Base-by-base conservation (phyloP, 2,329 filamentous ascomycete species). In the Hymenoscyphus fructigenus region DNA sequence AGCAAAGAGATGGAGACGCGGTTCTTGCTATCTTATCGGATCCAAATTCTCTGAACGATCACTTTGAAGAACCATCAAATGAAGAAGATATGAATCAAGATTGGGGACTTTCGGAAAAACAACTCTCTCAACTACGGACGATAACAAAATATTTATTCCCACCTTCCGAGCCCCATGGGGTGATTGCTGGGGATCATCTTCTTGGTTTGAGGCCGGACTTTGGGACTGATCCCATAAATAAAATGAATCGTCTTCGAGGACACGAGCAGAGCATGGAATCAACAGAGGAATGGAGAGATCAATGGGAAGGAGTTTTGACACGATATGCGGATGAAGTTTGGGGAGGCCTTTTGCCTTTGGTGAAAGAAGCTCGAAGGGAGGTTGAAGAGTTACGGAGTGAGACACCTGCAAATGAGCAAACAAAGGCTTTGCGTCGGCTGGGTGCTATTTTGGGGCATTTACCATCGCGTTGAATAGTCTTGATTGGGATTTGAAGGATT, bases 301-400 rank as follows among this genome's bases (percentile, higher is more conserved):
- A 86, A 69, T 88, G 86, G 85, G 79, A 80, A 38, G 78, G 80
- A 53, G 84, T 88, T 7, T 77, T 88, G 28, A 81, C 79, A 1
- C 77, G 79, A 38, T 89, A 89, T 69, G 82, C 82, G 0, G 86
- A 90, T 72, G 85, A 90, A 63, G 88, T 91, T 28, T 91, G 88
- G 89, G 89, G 88, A 23, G 86, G 85, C 64, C 75, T 91, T 23
- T 76, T 81, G 34, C 80, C 83, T 3, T 77, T 89, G 38, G 82
- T 87, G 10, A 77, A 80, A 59, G 81, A 85, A 66, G 88, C 88
- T 3, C 79, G 78, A 64, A 76, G 76, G 57, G 88, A 91, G 73
- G 75, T 90, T 23, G 77, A 83, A 58, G 74, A 78, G 29, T 74
- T 81, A 61, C 70, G 74, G 32, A 63, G 38, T 12, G 26, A 55